A percentile compares a stretch with the other conserved stretches of the same genome.
Conservation (phyloP, 129 eudicot genomes). For the Tanacetum coccineum region DNA sequence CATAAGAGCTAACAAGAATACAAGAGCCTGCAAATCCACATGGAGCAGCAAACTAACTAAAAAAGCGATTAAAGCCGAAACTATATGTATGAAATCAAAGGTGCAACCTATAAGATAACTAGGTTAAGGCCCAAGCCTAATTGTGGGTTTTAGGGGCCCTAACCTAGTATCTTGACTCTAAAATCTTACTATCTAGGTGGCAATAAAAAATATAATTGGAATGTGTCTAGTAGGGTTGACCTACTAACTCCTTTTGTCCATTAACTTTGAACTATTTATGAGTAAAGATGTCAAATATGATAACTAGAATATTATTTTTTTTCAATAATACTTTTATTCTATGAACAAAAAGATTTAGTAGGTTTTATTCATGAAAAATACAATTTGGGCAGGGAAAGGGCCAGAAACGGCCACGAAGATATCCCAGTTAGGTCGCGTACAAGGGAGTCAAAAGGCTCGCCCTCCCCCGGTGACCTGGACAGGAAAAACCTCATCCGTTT, state of each 20-base stretch:
- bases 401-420: too few relatives aligned
- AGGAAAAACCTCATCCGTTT: too few relatives aligned
- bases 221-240: neutral
- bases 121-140: too few relatives aligned
- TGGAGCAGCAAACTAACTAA: neutral
- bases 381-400: neutral
- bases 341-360: neutral
- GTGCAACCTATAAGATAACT: neutral
- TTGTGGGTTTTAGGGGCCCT: too few relatives aligned
- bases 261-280: neutral
- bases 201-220: too few relatives aligned
- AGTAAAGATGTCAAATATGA: neutral
- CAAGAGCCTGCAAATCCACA: constrained; percentile 53
- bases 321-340: neutral
- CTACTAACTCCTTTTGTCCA: neutral
- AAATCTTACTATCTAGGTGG: neutral
- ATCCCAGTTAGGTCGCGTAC: too few relatives aligned
- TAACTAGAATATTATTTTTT: neutral
- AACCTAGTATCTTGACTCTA: neutral
- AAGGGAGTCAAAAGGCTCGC: too few relatives aligned
- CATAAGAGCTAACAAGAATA: constrained; percentile 76
- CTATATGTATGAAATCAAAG: neutral
- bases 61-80: neutral
- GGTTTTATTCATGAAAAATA: neutral
- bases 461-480: too few relatives aligned